These are phyloP conservation scores for Fistulifera solaris DNA, from an alignment of 108 stramenopile genomes.

Conservation along the genomic window DNA sequence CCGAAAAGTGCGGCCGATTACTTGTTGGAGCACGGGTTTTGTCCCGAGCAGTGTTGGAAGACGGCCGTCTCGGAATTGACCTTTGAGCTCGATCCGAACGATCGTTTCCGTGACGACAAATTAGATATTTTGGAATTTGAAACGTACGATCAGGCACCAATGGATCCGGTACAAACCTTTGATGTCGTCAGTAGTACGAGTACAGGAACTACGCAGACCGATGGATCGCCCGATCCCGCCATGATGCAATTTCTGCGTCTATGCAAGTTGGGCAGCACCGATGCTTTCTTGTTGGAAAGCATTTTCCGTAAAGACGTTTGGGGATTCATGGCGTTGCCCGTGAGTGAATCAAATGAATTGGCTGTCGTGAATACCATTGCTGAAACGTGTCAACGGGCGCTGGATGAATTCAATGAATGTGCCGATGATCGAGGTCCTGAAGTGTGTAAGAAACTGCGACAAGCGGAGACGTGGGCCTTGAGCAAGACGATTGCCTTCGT, in stretches of 20 bases:
- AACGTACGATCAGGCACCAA: conserved; percentile 74
- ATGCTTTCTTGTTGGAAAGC: conserved; percentile 89
- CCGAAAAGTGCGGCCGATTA: conserved; percentile 88
- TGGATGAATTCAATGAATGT: conserved; percentile 42
- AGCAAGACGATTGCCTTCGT: conserved; percentile 58
- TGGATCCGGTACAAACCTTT: conserved; percentile 73
- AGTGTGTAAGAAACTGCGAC: conserved; percentile 57
- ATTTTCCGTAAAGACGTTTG: conserved; percentile 91
- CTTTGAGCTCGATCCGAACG: conserved; percentile 64
- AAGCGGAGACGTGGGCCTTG: conserved; percentile 55
- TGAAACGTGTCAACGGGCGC: conserved; percentile 45
- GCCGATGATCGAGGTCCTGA: conserved; percentile 19
- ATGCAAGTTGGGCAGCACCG: conserved; percentile 59
- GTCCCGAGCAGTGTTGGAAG: conserved; percentile 45
- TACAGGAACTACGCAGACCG: conserved; percentile 6
- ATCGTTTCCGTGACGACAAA: conserved; percentile 85
- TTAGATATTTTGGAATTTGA: conserved; percentile 81
- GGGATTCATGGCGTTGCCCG: conserved; percentile 88
- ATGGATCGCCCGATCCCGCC: conserved; percentile 78
- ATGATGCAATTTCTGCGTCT: conserved; percentile 85
- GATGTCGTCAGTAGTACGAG: conserved; percentile 55
- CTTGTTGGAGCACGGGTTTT: conserved; percentile 86
- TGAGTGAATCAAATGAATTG: conserved; percentile 79
- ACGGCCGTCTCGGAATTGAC: conserved; percentile 56
- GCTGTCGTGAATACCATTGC: conserved; percentile 48